Conservation (phyloP, 352 stramenopile species). For the Nothophytophthora sp. region DNA sequence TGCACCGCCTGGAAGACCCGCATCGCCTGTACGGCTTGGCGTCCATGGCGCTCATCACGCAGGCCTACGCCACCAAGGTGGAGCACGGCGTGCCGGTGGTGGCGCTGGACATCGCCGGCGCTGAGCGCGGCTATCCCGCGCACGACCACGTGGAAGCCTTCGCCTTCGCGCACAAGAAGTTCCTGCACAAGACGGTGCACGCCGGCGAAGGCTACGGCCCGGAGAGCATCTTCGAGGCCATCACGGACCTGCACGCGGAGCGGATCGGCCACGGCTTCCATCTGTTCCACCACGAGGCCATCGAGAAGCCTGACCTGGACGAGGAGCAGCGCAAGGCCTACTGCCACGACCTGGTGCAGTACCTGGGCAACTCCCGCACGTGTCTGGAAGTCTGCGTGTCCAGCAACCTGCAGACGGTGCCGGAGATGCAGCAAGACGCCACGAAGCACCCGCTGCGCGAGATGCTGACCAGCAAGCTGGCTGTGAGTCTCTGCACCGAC, state of each 20-base stretch:
- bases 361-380: slow-evolving; percentile 78
- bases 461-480: slow-evolving; percentile 86
- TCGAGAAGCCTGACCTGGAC: slow-evolving; percentile 49
- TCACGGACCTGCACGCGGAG: slow-evolving; percentile 87
- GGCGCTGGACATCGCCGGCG: slow-evolving; percentile 86
- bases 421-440: slow-evolving; percentile 72
- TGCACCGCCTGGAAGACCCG: slow-evolving; percentile 70
- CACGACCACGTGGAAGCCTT: slow-evolving; percentile 84
- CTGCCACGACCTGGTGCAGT: slow-evolving; percentile 83
- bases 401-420: slow-evolving; percentile 87
- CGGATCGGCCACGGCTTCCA: slow-evolving; percentile 86
- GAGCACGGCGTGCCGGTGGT: slow-evolving; percentile 73
- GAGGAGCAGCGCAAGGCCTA: slow-evolving; percentile 52
- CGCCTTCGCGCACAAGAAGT: slow-evolving; percentile 86
- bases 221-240: slow-evolving; percentile 87
- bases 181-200: slow-evolving; percentile 90
- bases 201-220: slow-evolving; percentile 86
- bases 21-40: slow-evolving; percentile 81
- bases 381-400: slow-evolving; percentile 88
- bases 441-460: slow-evolving; percentile 70
- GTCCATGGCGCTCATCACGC: slow-evolving; percentile 82
- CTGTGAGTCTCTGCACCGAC: slow-evolving; percentile 85
- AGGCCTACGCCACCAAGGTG: slow-evolving; percentile 76
- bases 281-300: slow-evolving; percentile 82
- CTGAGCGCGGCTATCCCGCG: slow-evolving; percentile 79